phyloP scores from a whole-genome alignment of 768 basidiomycete genomes.

The Amanita rubescens region DNA sequence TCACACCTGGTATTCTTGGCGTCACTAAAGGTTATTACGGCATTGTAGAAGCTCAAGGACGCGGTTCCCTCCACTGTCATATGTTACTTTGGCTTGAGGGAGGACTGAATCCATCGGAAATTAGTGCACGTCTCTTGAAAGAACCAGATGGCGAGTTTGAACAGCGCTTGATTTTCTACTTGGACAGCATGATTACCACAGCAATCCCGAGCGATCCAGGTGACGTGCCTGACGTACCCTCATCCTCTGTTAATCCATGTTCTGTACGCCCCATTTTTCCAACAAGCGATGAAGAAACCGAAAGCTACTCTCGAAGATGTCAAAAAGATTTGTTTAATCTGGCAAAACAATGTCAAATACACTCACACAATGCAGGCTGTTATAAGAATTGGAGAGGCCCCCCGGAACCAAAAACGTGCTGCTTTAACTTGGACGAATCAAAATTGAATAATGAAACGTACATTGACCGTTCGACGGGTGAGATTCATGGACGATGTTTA shows the following conservation, averaged over 20 bases:
- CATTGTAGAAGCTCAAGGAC: too few relatives aligned
- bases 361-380: constrained; percentile 26
- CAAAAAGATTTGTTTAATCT: constrained; percentile 22
- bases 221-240: constrained; percentile 9
- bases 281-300: neutral
- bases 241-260: constrained; percentile 3
- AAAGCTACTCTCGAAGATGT: neutral
- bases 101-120: constrained; percentile 22
- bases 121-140: constrained; percentile 9
- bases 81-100: too few relatives aligned
- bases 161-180: neutral
- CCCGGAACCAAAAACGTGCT: constrained; percentile 18
- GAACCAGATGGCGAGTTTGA: too few relatives aligned
- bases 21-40: too few relatives aligned
- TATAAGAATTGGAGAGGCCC: constrained; percentile 28
- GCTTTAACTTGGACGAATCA: constrained; percentile 21
- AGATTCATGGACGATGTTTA: too few relatives aligned
- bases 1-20: constrained; percentile 28
- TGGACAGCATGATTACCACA: neutral
- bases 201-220: constrained; percentile 7
- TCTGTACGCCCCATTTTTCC: neutral
- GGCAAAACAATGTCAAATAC: too few relatives aligned
- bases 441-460: constrained; percentile 10
- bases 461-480: constrained; percentile 25
- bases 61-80: too few relatives aligned